Conservation (phyloP, 2,329 filamentous ascomycete genomes). For the Pyrenophora tritici-repentis region DNA sequence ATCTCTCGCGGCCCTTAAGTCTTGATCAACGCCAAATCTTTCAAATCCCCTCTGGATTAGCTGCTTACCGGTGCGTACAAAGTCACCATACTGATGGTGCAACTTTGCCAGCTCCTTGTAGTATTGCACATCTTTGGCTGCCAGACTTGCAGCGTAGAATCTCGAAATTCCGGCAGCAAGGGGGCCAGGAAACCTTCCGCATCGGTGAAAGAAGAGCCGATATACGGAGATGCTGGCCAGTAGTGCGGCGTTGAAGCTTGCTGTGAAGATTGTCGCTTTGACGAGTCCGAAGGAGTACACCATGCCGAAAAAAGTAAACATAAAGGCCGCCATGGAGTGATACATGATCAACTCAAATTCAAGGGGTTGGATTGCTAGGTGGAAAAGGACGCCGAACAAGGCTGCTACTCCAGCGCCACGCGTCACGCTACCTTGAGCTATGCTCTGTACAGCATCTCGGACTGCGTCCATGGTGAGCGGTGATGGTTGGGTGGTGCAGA, state of each 20-base stretch:
- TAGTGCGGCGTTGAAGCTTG: conserved; percentile 20
- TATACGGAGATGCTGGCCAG: conserved; percentile 30
- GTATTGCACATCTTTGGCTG: conserved; percentile 35
- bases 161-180: conserved; percentile 29
- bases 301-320: conserved; percentile 14
- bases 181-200: conserved; percentile 32
- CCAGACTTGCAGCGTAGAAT: conserved; percentile 34
- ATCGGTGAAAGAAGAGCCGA: conserved; percentile 33
- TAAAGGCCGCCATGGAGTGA: conserved; percentile 25
- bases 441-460: not conserved
- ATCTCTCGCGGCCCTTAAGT: conserved; percentile 30
- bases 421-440: not conserved
- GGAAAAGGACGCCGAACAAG: conserved; percentile 26
- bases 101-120: conserved; percentile 35
- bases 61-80: conserved; percentile 40
- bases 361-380: conserved; percentile 19
- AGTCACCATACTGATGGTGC: conserved; percentile 42
- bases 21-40: not conserved
- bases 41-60: not conserved
- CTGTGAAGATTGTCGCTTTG: conserved; percentile 7
- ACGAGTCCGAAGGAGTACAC: conserved; percentile 13
- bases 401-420: conserved; percentile 8
- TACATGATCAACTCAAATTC: conserved; percentile 35
- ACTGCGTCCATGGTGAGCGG: conserved; percentile 2
- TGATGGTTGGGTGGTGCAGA: not conserved